Evolutionary conservation across 2,329 filamentous ascomycete genomes (phyloP).

Genomic region (Malbranchea cinnamomea): DNA sequence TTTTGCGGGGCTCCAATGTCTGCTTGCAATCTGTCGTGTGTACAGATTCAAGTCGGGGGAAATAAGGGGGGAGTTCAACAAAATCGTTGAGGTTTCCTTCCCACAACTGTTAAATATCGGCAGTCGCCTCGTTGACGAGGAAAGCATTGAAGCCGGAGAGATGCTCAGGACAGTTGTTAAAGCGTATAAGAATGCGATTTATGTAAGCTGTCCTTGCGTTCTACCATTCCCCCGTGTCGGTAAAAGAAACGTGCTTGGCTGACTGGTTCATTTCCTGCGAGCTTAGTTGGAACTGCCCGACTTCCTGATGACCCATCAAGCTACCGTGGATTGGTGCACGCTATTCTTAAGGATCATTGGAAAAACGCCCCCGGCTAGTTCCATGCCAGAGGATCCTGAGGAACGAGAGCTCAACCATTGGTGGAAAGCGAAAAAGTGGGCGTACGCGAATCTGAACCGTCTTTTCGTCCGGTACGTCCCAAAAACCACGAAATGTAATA

Average conservation of each 20-base stretch:
- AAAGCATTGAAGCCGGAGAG: slow-evolving; percentile 85
- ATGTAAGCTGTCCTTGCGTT: slow-evolving; percentile 43
- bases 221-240: not conserved
- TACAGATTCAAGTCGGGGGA: slow-evolving; percentile 87
- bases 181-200: slow-evolving; percentile 95
- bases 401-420: slow-evolving; percentile 91
- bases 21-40: slow-evolving; percentile 85
- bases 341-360: slow-evolving; percentile 82
- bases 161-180: slow-evolving; percentile 94
- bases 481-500: slow-evolving; percentile 7
- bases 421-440: slow-evolving; percentile 99
- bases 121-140: slow-evolving; percentile 75
- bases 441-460: slow-evolving; percentile 92
- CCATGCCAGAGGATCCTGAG: slow-evolving; percentile 63
- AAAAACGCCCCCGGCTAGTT: slow-evolving; percentile 64
- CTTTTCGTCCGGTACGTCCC: slow-evolving; percentile 67
- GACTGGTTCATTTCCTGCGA: not conserved
- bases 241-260: not conserved
- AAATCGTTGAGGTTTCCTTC: slow-evolving; percentile 83
- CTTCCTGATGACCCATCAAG: slow-evolving; percentile 61
- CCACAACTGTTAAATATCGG: slow-evolving; percentile 76
- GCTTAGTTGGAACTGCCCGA: slow-evolving; percentile 68
- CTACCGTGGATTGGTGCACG: slow-evolving; percentile 90
- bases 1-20: slow-evolving; percentile 83
- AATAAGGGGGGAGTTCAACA: slow-evolving; percentile 74